Evolutionary conservation across 1,139 yeast species (phyloP), one percentile per base, ranked within the genome.

Genomic region (Hyphopichia pseudoburtonii): DNA sequence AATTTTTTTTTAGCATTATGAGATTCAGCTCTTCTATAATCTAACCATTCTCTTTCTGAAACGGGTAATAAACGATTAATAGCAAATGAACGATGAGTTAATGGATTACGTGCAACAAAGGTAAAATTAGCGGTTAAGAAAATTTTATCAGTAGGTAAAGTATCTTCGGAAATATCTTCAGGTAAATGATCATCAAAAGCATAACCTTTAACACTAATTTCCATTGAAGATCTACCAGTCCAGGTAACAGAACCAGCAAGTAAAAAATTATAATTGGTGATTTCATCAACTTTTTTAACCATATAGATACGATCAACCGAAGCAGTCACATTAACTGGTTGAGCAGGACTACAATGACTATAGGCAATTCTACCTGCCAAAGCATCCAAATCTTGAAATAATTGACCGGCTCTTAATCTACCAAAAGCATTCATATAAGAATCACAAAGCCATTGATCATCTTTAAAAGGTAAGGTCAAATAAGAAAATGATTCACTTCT

Each of bases 151-250:
- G 54, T 56, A 11, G 74, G 71, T 39, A 72, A 61, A 26, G 77
- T 74, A 41, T 76, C 78, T 38, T 76, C 70, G 32, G 69, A 68
- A 37, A 67, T 57, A 8, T 61, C 57, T 5, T 62, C 61, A 1
- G 80, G 73, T 5, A 76, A 44, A 3, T 66, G 62, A 26, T 72
- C 76, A 37, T 78, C 80, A 44, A 82, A 82, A 2, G 94, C 82
- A 45, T 86, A 85, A 2, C 96, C 97, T 55, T 82, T 84, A 49
- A 90, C 94, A 35, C 90, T 78, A 54, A 90, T 89, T 64, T 90
- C 97, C 97, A 90, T 90, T 1, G 96, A 87, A 1, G 95, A 86
- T 43, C 86, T 71, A 38, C 97, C 97, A 0, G 96, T 88, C 89
- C 96, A 90, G 11, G 95, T 84, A 28, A 88, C 96, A 33, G 82